Percentiles rank a stretch among this genome's conserved stretches.
These are phyloP conservation scores for Ophiocordyceps australis DNA, from an alignment of 2,329 filamentous ascomycete genomes.

Conservation along the genomic window DNA sequence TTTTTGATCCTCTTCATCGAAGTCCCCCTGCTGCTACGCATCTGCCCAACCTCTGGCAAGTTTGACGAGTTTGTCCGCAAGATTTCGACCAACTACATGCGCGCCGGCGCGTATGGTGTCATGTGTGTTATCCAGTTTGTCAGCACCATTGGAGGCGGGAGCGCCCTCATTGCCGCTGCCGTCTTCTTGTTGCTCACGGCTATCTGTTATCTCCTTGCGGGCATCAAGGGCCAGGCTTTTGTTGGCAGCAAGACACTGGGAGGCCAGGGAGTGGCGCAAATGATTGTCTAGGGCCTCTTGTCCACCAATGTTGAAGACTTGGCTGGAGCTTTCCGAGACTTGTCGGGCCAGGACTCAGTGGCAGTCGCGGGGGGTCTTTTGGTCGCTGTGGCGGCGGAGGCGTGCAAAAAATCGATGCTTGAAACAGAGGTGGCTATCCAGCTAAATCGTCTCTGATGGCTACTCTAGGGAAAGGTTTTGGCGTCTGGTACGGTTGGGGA, in stretches of 20 bases:
- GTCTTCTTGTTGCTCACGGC: constrained; percentile 63
- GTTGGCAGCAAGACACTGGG: constrained; percentile 91
- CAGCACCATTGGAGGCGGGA: constrained; percentile 45
- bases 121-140: constrained; percentile 79
- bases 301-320: no score
- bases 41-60: constrained; percentile 81
- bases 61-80: constrained; percentile 84
- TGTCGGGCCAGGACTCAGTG: no score
- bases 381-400: no score
- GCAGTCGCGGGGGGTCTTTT: no score
- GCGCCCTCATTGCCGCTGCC: constrained; percentile 71
- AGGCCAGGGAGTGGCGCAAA: constrained; percentile 84
- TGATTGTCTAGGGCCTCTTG: constrained; percentile 57
- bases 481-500: constrained; percentile 13
- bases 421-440: no score
- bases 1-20: constrained; percentile 73
- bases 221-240: constrained; percentile 68
- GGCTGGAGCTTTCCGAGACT: no score
- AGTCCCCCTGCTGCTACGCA: constrained; percentile 84
- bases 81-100: constrained; percentile 94
- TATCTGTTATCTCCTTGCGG: constrained; percentile 65
- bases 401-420: constrained; percentile 8
- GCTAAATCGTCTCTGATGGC: no score
- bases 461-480: no score
- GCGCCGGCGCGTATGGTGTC: constrained; percentile 65